Evolutionary conservation across 2,329 filamentous ascomycete genomes (phyloP).

Genomic region (Capronia epimyces): DNA sequence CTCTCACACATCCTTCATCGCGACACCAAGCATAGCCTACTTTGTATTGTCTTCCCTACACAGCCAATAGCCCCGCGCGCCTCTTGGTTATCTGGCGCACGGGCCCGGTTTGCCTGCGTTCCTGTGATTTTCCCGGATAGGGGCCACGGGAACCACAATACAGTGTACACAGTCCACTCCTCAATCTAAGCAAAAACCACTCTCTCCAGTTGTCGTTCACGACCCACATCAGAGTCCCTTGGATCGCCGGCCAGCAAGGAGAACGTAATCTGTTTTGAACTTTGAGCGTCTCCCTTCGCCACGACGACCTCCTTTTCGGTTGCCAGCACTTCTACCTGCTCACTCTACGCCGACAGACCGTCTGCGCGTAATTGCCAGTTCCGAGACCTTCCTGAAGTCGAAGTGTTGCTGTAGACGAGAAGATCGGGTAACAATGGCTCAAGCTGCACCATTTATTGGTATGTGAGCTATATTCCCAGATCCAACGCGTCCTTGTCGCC

Average conservation of each 20-base stretch:
- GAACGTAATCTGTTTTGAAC: not conserved
- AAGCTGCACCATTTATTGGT: conserved; percentile 17
- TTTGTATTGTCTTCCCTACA: conserved; percentile 6
- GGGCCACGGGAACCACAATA: not conserved
- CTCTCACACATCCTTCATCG: conserved; percentile 2
- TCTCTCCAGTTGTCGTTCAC: conserved; percentile 1
- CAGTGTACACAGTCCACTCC: conserved; percentile 1
- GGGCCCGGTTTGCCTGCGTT: not conserved
- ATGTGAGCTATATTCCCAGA: conserved; percentile 2
- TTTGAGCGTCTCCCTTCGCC: not conserved
- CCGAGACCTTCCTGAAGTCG: not conserved
- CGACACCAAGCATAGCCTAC: conserved; percentile 9
- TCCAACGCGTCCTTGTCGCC: not conserved
- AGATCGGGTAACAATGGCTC: conserved; percentile 15
- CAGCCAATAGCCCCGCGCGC: conserved; percentile 5
- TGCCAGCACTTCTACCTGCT: not conserved
- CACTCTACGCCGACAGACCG: not conserved
- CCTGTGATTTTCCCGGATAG: conserved; percentile 4
- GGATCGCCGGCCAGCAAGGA: not conserved
- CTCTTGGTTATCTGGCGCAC: conserved; percentile 12
- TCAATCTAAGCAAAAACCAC: conserved; percentile 1
- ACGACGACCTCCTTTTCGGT: not conserved
- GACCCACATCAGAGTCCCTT: conserved; percentile 1
- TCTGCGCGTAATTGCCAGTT: not conserved
- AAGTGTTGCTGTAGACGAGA: not conserved